Conservation (phyloP, 371 early-diverging fungal genomes). For the Mortierella sp. region DNA sequence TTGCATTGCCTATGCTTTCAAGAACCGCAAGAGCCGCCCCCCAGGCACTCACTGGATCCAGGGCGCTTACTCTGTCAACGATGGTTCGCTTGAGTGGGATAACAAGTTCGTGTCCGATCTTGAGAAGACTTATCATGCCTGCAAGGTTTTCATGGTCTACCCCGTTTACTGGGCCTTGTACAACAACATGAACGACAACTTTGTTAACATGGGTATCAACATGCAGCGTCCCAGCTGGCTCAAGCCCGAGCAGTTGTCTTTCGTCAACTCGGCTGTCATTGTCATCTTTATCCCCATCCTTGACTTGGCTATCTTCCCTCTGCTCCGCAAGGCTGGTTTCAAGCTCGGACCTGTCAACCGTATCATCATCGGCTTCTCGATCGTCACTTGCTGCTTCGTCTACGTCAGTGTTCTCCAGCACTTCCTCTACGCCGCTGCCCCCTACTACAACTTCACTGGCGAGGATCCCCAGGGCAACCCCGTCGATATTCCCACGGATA, state of each 20-base stretch:
- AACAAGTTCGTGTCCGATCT: constrained; percentile 81
- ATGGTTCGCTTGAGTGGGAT: constrained; percentile 61
- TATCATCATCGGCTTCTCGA: constrained; percentile 76
- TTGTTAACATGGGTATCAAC: constrained; percentile 75
- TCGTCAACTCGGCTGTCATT: constrained; percentile 72
- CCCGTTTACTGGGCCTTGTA: constrained; percentile 86
- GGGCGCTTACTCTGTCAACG: constrained; percentile 32
- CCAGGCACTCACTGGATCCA: constrained; percentile 61
- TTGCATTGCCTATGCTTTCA: constrained; percentile 62
- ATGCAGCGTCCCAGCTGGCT: constrained; percentile 72
- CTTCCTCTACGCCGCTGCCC: constrained; percentile 68
- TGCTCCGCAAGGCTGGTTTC: constrained; percentile 68
- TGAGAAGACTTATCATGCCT: constrained; percentile 69
- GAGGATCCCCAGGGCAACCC: constrained; percentile 34
- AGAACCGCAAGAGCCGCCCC: constrained; percentile 59
- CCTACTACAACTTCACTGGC: constrained; percentile 61
- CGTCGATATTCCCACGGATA: constrained; percentile 24
- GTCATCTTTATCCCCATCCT: constrained; percentile 79
- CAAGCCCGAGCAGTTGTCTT: constrained; percentile 67
- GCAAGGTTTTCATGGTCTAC: constrained; percentile 76
- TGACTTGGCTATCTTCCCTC: constrained; percentile 74
- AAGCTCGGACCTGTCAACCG: constrained; percentile 74
- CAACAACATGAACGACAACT: constrained; percentile 78
- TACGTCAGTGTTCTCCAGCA: constrained; percentile 78
- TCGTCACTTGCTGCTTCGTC: constrained; percentile 72